Evolutionary conservation across 1,284 basidiomycete genomes (phyloP).

Genomic region (Cryptococcus maquisensis): DNA sequence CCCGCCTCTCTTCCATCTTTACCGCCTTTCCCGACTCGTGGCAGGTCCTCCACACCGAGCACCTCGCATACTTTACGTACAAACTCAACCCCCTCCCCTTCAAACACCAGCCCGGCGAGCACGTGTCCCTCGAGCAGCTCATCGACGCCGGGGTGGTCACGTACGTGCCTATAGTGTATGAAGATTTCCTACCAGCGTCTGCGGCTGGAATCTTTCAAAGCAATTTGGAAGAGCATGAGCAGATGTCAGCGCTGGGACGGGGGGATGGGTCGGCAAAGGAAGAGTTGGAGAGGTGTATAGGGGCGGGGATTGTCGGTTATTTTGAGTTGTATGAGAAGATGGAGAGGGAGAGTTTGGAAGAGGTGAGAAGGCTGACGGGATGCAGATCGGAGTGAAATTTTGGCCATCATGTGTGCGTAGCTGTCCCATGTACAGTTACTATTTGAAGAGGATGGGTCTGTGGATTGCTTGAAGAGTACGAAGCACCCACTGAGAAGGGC

Average conservation of each 20-base stretch:
- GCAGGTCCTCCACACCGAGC: conserved; percentile 24
- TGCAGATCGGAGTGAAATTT: not conserved
- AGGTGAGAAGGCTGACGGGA: conserved; percentile 3
- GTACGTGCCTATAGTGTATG: conserved; percentile 47
- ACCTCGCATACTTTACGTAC: conserved; percentile 34
- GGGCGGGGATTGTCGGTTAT: conserved; percentile 20
- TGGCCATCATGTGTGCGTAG: no score
- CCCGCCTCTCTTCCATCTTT: conserved; percentile 26
- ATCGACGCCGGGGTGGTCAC: conserved; percentile 33
- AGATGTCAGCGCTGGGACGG: conserved; percentile 3
- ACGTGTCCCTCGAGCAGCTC: conserved; percentile 22
- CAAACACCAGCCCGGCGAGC: not conserved
- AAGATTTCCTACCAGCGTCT: conserved; percentile 50
- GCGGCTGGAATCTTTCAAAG: conserved; percentile 52
- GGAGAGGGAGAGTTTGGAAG: conserved; percentile 13
- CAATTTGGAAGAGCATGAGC: conserved; percentile 36
- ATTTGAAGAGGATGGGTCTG: no score
- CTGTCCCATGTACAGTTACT: no score
- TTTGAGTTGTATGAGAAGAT: conserved; percentile 28
- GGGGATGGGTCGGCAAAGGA: conserved; percentile 6
- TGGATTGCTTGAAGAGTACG: no score
- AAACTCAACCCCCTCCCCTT: conserved; percentile 2
- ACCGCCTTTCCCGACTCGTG: conserved; percentile 36
- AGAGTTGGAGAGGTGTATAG: conserved; percentile 22
- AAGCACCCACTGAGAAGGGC: no score